Base-by-base conservation (phyloP, 108 stramenopile genomes). In the Chaetoceros muelleri region DNA sequence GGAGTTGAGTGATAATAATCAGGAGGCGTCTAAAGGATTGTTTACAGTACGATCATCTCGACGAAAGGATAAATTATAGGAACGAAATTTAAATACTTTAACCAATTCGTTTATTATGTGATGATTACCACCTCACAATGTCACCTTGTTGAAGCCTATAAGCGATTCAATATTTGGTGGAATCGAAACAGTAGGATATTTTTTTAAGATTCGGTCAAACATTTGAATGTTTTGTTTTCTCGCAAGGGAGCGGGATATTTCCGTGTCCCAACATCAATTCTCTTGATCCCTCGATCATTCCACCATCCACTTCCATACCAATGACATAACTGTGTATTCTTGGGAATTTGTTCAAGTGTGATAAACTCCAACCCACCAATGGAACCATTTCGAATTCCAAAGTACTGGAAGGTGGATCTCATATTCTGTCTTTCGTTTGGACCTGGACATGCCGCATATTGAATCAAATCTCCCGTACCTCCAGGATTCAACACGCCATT, bases 251-350 rank as follows among this genome's bases (percentile, higher is more conserved):
- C 80, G 23, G 80, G 80, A 71, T 82, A 66, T 53, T 58, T 65
- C 52, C 61, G 60, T 13, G 80, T 82, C 2, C 76, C 80, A 44
- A 82, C 74, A 69, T 82, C 74, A 30, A 34, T 30, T 25, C 77
- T 58, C 44, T 75, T 78, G 10, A 82, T 49, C 24, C 58, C 74
- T 3, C 80, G 45, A 3, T 58, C 73, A 44, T 31, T 53, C 80
- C 80, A 82, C 80, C 80, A 82, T 25, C 76, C 80, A 17, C 69
- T 17, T 25, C 80, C 80, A 58, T 82, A 82, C 80, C 80, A 82
- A 58, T 82, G 80, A 2, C 75, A 57, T 2, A 82, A 44, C 54
- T 78, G 76, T 18, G 77, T 78, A 65, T 78, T 76, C 46, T 78
- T 78, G 5, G 76, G 74, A 1, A 82, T 56, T 0, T 62, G 51